A percentile compares a stretch with the other conserved stretches of the same genome.
These are phyloP conservation scores for Lunularia cruciata DNA, from an alignment of 225 moss, liverwort and hornwort genomes.

Conservation along the genomic window DNA sequence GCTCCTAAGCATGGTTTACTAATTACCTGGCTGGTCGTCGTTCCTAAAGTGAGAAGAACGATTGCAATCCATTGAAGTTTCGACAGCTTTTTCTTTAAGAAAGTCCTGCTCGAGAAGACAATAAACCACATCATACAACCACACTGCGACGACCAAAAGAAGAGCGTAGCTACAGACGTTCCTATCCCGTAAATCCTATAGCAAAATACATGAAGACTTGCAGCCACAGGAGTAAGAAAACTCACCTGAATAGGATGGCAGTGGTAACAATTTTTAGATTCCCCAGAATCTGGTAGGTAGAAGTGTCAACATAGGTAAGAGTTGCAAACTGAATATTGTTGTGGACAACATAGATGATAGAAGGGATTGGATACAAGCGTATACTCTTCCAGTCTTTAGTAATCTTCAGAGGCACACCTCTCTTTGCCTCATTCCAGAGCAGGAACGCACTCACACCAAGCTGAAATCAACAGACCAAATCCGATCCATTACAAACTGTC, in stretches of 20 bases:
- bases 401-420: conserved; percentile 36
- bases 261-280: conserved; percentile 95
- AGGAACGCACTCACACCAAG: conserved; percentile 65
- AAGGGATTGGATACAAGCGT: conserved; percentile 71
- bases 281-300: conserved; percentile 93
- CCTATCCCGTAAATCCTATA: neutral
- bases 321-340: conserved; percentile 93
- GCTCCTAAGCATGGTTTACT: no score
- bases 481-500: no score
- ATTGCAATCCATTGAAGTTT: conserved; percentile 93
- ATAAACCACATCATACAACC: neutral
- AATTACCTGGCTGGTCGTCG: conserved; percentile 83
- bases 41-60: conserved; percentile 70
- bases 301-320: conserved; percentile 80
- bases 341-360: conserved; percentile 81
- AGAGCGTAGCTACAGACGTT: neutral
- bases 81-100: conserved; percentile 67
- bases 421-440: conserved; percentile 65
- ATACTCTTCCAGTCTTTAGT: conserved; percentile 69
- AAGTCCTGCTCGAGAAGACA: conserved; percentile 40
- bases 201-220: neutral
- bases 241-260: conserved; percentile 76
- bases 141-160: neutral
- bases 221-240: neutral
- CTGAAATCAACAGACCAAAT: conserved; percentile 33